phyloP scores from a whole-genome alignment of 2,329 filamentous ascomycete genomes.

The Gliomastix tumulicola region DNA sequence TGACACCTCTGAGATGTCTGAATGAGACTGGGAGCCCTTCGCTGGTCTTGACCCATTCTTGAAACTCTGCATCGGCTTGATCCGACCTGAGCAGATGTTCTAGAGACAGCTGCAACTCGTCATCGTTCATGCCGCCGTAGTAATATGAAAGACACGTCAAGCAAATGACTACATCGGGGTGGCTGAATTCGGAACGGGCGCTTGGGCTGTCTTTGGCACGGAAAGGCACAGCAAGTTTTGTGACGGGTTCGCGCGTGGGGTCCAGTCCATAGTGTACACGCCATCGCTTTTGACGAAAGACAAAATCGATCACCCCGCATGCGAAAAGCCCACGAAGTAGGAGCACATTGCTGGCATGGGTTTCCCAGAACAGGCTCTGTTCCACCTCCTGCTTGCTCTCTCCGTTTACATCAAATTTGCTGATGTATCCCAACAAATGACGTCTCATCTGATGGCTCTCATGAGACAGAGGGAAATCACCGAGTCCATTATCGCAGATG shows the following conservation, averaged over 20 bases:
- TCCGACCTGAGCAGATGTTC: conserved; percentile 40
- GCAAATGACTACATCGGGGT: conserved; percentile 50
- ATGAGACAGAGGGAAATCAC: not conserved
- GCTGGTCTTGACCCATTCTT: conserved; percentile 33
- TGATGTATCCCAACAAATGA: not conserved
- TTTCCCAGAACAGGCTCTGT: conserved; percentile 26
- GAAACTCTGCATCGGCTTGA: conserved; percentile 43
- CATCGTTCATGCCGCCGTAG: conserved; percentile 43
- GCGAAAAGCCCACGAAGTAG: conserved; percentile 51
- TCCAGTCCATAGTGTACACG: conserved; percentile 58
- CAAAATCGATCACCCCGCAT: conserved; percentile 44
- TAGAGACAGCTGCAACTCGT: conserved; percentile 41
- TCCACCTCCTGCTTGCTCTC: conserved; percentile 20
- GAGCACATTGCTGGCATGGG: conserved; percentile 26
- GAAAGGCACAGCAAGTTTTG: conserved; percentile 50
- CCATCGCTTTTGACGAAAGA: conserved; percentile 52
- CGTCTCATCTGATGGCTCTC: not conserved
- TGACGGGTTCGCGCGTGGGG: conserved; percentile 25
- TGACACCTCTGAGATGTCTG: conserved; percentile 41
- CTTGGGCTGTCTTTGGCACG: conserved; percentile 51
- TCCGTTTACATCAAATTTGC: not conserved
- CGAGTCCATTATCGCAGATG: conserved; percentile 34
- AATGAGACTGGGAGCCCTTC: conserved; percentile 26
- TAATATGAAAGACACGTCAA: conserved; percentile 52
- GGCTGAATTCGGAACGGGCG: conserved; percentile 51